Evolutionary conservation across 2,329 filamentous ascomycete genomes (phyloP).

Genomic region (Dothistroma pini): DNA sequence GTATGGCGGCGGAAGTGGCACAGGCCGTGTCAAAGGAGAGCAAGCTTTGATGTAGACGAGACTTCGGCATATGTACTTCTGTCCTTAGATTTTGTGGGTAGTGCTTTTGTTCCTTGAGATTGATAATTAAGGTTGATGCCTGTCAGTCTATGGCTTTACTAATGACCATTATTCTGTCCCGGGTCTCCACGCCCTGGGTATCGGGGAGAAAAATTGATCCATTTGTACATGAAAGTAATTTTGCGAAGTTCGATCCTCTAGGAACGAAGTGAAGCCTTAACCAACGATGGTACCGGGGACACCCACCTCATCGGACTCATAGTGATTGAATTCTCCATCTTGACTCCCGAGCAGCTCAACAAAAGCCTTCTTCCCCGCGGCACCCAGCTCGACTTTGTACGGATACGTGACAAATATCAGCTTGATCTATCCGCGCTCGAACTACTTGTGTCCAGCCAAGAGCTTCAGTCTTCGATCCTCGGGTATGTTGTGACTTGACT

Average conservation of each 20-base stretch:
- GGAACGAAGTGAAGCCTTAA: not conserved
- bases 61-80: not conserved
- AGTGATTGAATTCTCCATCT: not conserved
- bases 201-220: not conserved
- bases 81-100: too few relatives aligned
- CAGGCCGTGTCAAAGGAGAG: not conserved
- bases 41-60: not conserved
- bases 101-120: not conserved
- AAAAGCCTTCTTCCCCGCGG: not conserved
- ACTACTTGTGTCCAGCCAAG: not conserved
- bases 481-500: not conserved
- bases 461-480: not conserved
- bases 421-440: not conserved
- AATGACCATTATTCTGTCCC: not conserved
- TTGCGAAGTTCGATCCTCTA: not conserved
- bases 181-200: not conserved
- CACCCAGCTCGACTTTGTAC: not conserved
- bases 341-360: not conserved
- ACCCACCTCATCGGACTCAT: not conserved
- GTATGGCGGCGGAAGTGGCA: conserved; percentile 30
- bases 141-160: too few relatives aligned
- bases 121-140: not conserved
- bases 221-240: not conserved
- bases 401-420: not conserved
- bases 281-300: not conserved